A percentile compares a stretch with the other conserved stretches of the same genome.
Conservation (phyloP, 805 yeast genomes). For the Schizosaccharomyces lindneri region DNA sequence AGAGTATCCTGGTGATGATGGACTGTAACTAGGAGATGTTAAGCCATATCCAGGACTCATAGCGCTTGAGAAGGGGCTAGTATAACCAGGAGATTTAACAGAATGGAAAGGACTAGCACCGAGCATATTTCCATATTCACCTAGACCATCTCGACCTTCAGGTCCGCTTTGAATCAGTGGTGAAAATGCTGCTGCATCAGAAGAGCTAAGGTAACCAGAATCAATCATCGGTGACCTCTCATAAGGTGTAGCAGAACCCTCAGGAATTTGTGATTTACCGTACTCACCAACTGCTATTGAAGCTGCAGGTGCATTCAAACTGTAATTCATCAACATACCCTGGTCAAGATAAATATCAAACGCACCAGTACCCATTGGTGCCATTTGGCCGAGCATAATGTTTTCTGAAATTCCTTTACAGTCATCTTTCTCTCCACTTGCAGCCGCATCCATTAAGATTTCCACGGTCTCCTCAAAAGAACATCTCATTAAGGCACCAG, state of each 20-base stretch:
- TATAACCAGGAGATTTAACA: constrained; percentile 36
- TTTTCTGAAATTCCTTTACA: constrained; percentile 97
- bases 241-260: constrained; percentile 84
- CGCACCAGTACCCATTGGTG: constrained; percentile 96
- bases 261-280: constrained; percentile 12
- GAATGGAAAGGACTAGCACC: constrained; percentile 30
- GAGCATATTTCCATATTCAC: constrained; percentile 58
- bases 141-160: constrained; percentile 58
- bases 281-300: constrained; percentile 18
- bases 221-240: constrained; percentile 37
- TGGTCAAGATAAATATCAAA: constrained; percentile 92
- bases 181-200: constrained; percentile 52
- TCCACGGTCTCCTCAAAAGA: constrained; percentile 98
- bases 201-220: constrained; percentile 35
- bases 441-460: constrained; percentile 90
- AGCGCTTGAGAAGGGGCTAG: constrained; percentile 51
- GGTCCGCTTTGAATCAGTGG: constrained; percentile 77
- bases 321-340: constrained; percentile 28
- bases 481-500: constrained; percentile 98
- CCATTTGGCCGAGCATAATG: constrained; percentile 91
- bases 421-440: constrained; percentile 90
- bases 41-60: constrained; percentile 41
- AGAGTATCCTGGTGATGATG: constrained; percentile 47
- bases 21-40: constrained; percentile 46
- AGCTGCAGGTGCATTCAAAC: constrained; percentile 9